Evolutionary conservation across 1,139 yeast species (phyloP), one percentile per base, ranked within the genome.

Genomic region (Wickerhamomyces sp.): DNA sequence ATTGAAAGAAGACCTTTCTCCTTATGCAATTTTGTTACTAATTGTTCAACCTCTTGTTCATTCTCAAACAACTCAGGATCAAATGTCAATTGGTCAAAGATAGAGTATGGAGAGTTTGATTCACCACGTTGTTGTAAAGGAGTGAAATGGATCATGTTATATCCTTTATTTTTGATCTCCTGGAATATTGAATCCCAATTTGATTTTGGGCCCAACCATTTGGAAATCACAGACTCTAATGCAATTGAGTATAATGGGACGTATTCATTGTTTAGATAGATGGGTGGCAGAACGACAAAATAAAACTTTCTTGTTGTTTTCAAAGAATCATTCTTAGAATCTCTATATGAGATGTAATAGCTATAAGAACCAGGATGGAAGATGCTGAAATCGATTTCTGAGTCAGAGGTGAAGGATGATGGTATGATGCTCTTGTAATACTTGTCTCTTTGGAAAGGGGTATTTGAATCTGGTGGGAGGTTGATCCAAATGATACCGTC

Each of bases 91-190:
- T 93, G 98, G 63, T 93, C 97, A 58, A 70, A 84, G 44, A 93
- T 87, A 5, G 96, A 87, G 61, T 91, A 93, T 0, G 99, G 98
- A 9, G 97, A 90, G 62, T 91, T 78, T 1, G 96, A 87, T 47
- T 75, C 83, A 29, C 99, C 99, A 43, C 98, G 75, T 52, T 81
- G 69, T 65, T 91, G 97, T 52, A 93, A 72, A 0, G 99, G 99
- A 2, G 98, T 90, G 63, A 93, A 93, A 68, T 93, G 99, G 40
- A 93, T 71, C 96, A 91, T 88, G 64, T 93, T 93, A 70, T 91
- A 93, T 18, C 94, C 93, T 65, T 93, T 93, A 10, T 66, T 63
- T 15, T 81, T 68, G 39, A 93, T 76, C 42, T 77, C 75, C 5
- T 65, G 61, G 49, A 93, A 84, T 48, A 87, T 69, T 1, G 68